Conservation (phyloP, 2,329 filamentous ascomycete genomes). For the Teratosphaeria nubilosa region DNA sequence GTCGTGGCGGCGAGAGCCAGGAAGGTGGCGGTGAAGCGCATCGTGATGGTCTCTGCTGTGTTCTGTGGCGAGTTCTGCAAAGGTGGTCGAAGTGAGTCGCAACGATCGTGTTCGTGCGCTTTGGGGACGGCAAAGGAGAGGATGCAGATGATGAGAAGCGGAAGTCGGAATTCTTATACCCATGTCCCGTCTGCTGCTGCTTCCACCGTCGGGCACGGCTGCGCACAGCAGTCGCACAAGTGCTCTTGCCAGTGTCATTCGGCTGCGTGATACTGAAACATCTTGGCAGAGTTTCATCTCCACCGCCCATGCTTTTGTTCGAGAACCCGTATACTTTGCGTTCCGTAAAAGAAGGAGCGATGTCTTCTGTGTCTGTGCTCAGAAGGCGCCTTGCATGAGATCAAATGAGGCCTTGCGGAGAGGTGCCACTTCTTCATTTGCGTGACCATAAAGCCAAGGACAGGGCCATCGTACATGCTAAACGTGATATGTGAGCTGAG, state of each 20-base stretch:
- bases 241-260: neutral
- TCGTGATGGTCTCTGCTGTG: neutral
- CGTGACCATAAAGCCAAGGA: neutral
- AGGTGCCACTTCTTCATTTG: neutral
- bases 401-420: neutral
- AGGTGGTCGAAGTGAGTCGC: neutral
- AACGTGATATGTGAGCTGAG: neutral
- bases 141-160: neutral
- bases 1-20: neutral
- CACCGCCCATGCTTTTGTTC: neutral
- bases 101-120: neutral
- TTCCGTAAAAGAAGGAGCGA: neutral
- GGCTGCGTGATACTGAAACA: neutral
- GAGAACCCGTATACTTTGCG: neutral
- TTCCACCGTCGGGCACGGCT: neutral
- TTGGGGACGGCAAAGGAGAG: neutral
- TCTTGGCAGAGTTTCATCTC: neutral
- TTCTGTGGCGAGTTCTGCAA: neutral
- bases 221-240: slow-evolving; percentile 1
- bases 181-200: neutral
- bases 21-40: neutral
- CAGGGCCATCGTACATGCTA: neutral
- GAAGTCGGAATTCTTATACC: neutral
- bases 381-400: neutral
- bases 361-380: neutral